Evolutionary conservation across 495 filamentous ascomycete species (phyloP), one percentile per base, ranked within the genome.

Genomic region (Hypomontagnella monticulosa): DNA sequence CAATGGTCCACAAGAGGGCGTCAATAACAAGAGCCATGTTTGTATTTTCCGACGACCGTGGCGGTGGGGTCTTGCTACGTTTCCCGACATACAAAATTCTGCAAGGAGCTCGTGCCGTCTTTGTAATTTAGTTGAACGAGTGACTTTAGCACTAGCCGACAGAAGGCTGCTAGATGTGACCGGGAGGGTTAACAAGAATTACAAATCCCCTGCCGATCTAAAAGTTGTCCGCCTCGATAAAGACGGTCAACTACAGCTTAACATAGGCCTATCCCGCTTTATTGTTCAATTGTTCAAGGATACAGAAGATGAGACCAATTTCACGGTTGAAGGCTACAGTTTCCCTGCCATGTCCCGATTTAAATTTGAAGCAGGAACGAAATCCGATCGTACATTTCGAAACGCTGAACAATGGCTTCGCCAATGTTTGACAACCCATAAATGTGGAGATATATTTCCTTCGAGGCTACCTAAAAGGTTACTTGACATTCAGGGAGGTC

Each of bases 371-470:
- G 38, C 52, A 7, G 14, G 19, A 56, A 44, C 8, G 10, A 16
- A 56, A n/a, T 16, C 52, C 4, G 40, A 43, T 19, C 5, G 38
- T 3, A 23, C 20, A 14, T 43, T 56, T 34, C 6, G 16, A 19
- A 43, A 20, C 23, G 52, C 52, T 34, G 16, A 44, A 44, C 5
- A 4, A 33, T 43, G 52, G 38, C 40, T 56, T 14, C 20, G 14
- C 14, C 12, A 43, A 11, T 56, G 52, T 44, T 46, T 44, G n/a
- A 40, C 30, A n/a, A 5, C 16, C 23, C 52, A 56, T n/a, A 7
- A 18, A 12, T 56, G 52, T 20, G 52, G 38, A 32, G 32, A 46
- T 14, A 19, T 12, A 44, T 5, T 4, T 33, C n/a, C 20, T n/a
- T 8, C 3, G 15, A 19, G 12, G 9, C 16, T 14, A 33, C 52